phyloP scores from a whole-genome alignment of 2,329 filamentous ascomycete species.

The Emergomyces orientalis region DNA sequence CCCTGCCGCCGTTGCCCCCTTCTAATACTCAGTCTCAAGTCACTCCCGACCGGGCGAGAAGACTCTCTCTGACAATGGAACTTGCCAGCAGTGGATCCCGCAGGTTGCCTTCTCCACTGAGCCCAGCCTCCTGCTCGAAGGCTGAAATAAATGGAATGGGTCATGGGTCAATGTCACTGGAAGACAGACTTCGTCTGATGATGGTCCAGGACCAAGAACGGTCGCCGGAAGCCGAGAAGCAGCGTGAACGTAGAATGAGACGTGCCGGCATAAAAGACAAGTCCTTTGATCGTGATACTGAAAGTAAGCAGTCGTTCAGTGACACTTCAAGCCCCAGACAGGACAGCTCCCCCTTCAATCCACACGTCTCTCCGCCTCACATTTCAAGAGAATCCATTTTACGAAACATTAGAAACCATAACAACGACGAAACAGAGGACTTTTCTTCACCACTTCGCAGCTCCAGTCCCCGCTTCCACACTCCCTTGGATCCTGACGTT shows the following conservation, averaged over 20 bases:
- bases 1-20: conserved; percentile 74
- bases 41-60: conserved; percentile 43
- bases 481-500: conserved; percentile 72
- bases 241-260: conserved; percentile 60
- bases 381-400: conserved; percentile 93
- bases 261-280: conserved; percentile 41
- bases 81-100: conserved; percentile 58
- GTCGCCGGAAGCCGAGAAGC: conserved; percentile 54
- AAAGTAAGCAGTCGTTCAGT: conserved; percentile 24
- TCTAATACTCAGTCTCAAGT: conserved; percentile 20
- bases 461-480: conserved; percentile 24
- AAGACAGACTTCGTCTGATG: conserved; percentile 80
- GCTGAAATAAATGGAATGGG: conserved; percentile 69
- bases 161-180: conserved; percentile 67
- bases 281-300: conserved; percentile 31
- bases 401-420: conserved; percentile 65
- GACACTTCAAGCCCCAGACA: conserved; percentile 31
- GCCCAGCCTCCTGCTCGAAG: conserved; percentile 58
- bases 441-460: conserved; percentile 52
- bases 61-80: conserved; percentile 63
- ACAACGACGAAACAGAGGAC: conserved; percentile 40
- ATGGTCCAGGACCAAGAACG: conserved; percentile 61
- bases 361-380: conserved; percentile 53
- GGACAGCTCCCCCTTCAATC: conserved; percentile 51
- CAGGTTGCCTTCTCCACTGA: conserved; percentile 62